Base-by-base conservation (phyloP, 768 basidiomycete species). In the Pisolithus orientalis region DNA sequence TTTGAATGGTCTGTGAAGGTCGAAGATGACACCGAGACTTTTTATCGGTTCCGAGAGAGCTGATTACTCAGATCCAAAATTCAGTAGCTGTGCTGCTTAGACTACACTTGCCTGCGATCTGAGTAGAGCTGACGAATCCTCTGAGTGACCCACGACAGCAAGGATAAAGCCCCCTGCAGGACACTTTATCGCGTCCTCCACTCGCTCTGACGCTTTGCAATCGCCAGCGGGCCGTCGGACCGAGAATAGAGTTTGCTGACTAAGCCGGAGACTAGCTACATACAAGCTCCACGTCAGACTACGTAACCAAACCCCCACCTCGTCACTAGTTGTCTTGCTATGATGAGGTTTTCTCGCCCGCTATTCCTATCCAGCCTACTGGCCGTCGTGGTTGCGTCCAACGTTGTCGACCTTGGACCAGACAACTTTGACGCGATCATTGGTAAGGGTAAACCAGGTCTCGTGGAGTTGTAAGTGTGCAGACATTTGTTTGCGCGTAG, bases 401-500 rank as follows among this genome's bases (percentile, higher is more conserved):
- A 93, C 62, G 94, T 96, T 47, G 54, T 94, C 42, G 91, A 93
- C 7, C 82, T 95, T 44, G 78, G 66, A 44, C 75, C 87, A 0
- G 74, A 76, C 56, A 90, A 86, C 70, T 96, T 93, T 64, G 85
- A 92, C 66, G 58, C 71, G 28, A 66, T 83, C 51, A 72, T 95
- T 62, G 93, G 92, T 47, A 70, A 85, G 52, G 90, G 86, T 50
- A 89, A 80, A 62, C 86, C 90, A 51, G 90, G 85, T 61, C 76
- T 94, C 32, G 90, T 95, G 25, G 92, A 94, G 71, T 94, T 95
- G 91, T 94, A 62, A 69, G 92, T 79, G 25, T 4, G 29, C 21
- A 11, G 14, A 39, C 39, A 58, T 44, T 14, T 38, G 53, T 27
- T 13, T 32, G 29, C 17, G 29, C 25, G 40, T 47, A 27, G 6